A percentile compares a stretch with the other conserved stretches of the same genome.
Conservation (phyloP, 257 asterid species). For the Solanum arcanum region DNA sequence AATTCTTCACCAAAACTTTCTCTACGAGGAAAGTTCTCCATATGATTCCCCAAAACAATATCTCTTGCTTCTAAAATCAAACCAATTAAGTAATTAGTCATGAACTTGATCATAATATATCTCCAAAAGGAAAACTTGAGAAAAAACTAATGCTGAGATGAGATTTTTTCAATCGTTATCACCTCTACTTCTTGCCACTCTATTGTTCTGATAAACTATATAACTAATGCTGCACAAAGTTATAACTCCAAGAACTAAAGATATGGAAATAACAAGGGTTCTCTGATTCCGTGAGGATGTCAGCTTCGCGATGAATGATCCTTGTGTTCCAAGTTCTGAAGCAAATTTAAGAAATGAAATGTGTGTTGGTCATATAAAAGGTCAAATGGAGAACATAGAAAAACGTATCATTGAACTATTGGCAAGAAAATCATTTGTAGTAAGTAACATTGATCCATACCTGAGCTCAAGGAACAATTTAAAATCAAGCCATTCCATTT, state of each 20-base stretch:
- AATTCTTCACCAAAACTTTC: slow-evolving; percentile 8
- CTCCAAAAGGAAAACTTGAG: not conserved
- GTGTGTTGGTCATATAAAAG: not conserved
- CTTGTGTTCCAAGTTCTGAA: not conserved
- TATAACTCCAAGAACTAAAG: slow-evolving; percentile 6
- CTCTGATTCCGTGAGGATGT: not conserved
- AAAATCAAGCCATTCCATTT: slow-evolving; percentile 7
- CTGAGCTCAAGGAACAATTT: slow-evolving; percentile 12
- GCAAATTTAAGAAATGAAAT: not conserved
- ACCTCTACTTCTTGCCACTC: slow-evolving; percentile 7
- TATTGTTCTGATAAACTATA: slow-evolving; percentile 9
- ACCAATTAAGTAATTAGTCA: not conserved
- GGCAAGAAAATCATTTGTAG: not conserved
- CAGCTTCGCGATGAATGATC: not conserved
- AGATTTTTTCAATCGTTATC: not conserved
- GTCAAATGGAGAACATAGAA: not conserved
- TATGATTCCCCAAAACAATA: not conserved
- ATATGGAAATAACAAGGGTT: not conserved
- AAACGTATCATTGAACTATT: not conserved
- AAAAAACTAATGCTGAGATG: not conserved
- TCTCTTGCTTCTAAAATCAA: slow-evolving; percentile 1
- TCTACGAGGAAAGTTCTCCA: not conserved
- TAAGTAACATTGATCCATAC: not conserved
- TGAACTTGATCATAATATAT: not conserved
- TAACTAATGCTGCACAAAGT: slow-evolving; percentile 7